These are phyloP conservation scores for Oryza nivara DNA, from an alignment of 176 grass and related monocot genomes.

Conservation along the genomic window DNA sequence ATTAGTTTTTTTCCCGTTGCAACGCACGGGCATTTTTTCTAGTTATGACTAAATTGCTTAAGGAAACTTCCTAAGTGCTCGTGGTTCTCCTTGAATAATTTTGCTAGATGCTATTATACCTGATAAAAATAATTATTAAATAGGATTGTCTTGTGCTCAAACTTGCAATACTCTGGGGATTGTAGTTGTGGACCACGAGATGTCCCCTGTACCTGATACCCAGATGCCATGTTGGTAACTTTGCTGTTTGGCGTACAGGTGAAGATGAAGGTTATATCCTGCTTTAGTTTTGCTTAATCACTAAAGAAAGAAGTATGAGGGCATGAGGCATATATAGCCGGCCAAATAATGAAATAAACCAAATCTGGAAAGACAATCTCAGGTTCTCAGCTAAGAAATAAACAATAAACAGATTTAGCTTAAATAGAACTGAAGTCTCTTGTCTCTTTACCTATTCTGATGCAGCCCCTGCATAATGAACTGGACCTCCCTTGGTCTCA, in stretches of 20 bases:
- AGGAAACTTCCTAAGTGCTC: neutral
- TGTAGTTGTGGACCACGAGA: neutral
- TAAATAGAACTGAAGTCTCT: neutral
- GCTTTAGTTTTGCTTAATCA: neutral
- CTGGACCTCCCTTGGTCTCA: neutral
- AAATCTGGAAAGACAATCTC: neutral
- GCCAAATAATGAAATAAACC: neutral
- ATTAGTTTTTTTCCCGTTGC: too few species aligned
- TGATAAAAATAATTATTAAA: neutral
- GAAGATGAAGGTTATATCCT: neutral
- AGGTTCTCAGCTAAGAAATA: neutral
- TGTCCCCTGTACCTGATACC: neutral
- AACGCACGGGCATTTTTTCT: too few species aligned
- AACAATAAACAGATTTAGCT: neutral
- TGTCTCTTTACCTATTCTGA: neutral
- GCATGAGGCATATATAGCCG: neutral
- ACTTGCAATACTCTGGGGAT: neutral
- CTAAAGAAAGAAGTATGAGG: neutral
- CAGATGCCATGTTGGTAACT: neutral
- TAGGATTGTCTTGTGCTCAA: neutral
- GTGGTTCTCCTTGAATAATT: conserved; percentile 1
- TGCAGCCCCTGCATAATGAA: neutral
- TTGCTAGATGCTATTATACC: neutral
- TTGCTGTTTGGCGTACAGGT: neutral
- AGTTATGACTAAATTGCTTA: neutral